Conservation (phyloP, 805 yeast species). For the Candida montana region DNA sequence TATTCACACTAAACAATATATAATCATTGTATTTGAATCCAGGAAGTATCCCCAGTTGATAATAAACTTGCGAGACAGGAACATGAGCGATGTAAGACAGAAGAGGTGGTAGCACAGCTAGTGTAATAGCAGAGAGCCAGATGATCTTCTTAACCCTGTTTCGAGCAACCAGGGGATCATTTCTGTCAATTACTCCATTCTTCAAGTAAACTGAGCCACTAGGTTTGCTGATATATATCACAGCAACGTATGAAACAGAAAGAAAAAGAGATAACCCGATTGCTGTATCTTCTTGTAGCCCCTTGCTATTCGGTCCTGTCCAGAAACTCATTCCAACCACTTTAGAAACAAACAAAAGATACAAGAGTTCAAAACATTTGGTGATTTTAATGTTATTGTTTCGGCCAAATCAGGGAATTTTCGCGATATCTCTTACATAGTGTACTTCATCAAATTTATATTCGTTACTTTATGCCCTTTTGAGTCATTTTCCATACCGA, state of each 20-base stretch:
- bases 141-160: conserved; percentile 36
- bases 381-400: not conserved
- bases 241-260: conserved; percentile 43
- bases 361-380: too few relatives aligned
- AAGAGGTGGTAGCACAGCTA: conserved; percentile 8
- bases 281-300: conserved; percentile 15
- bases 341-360: too few relatives aligned
- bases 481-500: conserved; percentile 51
- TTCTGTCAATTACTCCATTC: conserved; percentile 26
- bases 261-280: conserved; percentile 27
- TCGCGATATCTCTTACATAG: not conserved
- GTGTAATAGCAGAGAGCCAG: conserved; percentile 5
- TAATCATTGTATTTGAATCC: conserved; percentile 22
- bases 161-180: conserved; percentile 38
- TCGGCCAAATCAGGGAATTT: not conserved
- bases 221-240: conserved; percentile 29
- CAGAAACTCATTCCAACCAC: too few relatives aligned
- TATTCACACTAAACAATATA: not conserved
- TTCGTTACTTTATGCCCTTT: conserved; percentile 3
- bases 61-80: conserved; percentile 8
- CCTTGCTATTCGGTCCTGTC: too few relatives aligned
- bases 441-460: not conserved
- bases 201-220: conserved; percentile 10
- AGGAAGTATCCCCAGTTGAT: conserved; percentile 32
- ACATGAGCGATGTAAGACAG: conserved; percentile 8